A percentile compares a stretch with the other conserved stretches of the same genome.
Conservation (phyloP, 2,329 filamentous ascomycete species). For the Stenocarpella maydis region DNA sequence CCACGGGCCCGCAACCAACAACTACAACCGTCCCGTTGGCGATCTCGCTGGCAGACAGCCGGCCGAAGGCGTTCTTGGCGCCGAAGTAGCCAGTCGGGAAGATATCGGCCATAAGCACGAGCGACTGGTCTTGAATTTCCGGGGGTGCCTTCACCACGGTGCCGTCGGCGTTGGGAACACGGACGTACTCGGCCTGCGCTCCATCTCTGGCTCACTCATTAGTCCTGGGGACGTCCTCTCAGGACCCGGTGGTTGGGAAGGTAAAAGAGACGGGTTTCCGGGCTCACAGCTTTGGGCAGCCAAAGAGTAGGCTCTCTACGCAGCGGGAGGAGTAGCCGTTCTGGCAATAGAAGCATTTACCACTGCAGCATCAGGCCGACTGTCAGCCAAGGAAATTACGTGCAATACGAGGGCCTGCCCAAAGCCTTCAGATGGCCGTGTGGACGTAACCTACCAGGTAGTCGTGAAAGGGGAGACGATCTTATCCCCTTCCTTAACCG, state of each 20-base stretch:
- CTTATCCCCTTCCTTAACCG: slow-evolving; percentile 76
- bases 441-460: slow-evolving; percentile 66
- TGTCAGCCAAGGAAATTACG: not conserved
- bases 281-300: slow-evolving; percentile 61
- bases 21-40: slow-evolving; percentile 76
- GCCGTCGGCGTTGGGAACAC: slow-evolving; percentile 81
- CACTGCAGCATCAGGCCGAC: slow-evolving; percentile 47
- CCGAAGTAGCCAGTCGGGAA: slow-evolving; percentile 90
- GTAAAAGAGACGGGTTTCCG: not conserved
- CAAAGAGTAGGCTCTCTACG: slow-evolving; percentile 74
- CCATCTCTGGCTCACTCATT: slow-evolving; percentile 60
- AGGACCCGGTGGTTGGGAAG: not conserved
- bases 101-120: slow-evolving; percentile 92
- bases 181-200: slow-evolving; percentile 83
- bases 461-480: slow-evolving; percentile 86
- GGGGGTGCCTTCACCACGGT: slow-evolving; percentile 79
- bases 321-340: slow-evolving; percentile 81
- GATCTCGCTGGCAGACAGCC: slow-evolving; percentile 57
- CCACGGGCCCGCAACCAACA: slow-evolving; percentile 86
- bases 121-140: slow-evolving; percentile 74
- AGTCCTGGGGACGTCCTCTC: not conserved
- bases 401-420: no score
- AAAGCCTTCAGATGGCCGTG: not conserved
- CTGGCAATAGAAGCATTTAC: slow-evolving; percentile 85
- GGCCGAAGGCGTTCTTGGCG: slow-evolving; percentile 78